Evolutionary conservation across 2,329 filamentous ascomycete genomes (phyloP), one percentile per base, ranked within the genome.

Genomic region (Cryphonectria parasitica): DNA sequence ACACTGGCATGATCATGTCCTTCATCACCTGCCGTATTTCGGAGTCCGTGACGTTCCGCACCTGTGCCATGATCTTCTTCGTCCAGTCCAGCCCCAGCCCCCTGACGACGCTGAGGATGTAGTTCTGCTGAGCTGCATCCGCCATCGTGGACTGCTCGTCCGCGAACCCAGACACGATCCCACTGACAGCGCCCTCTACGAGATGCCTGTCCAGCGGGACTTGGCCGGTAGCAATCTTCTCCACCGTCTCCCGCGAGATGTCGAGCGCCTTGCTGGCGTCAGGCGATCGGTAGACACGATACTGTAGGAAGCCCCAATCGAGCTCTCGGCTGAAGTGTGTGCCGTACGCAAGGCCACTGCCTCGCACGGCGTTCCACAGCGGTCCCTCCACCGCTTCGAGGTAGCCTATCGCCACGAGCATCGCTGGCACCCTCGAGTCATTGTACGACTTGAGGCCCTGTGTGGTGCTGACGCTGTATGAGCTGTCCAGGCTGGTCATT

Each of bases 301-400:
- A 97, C 72, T 93, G 91, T 66, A 98, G 83, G 65, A 92, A 89
- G 2, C 95, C 96, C 1, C 89, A 90, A 77, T 96, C 93, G 39
- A 93, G 83, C 77, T 93, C 92, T 62, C 92, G 90, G 61, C 87
- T 87, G 77, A 98, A 97, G 76, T 88, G 89, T 0, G 92, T 91
- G 67, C 95, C 95, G 78, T 99, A 99, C 0, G 96, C 96, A 67
- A 98, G 90, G 61, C 96, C 96, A 60, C 93, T 96, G 69, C 96
- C 96, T 63, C 96, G 93, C 64, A 98, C 92, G 0, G 94, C 93
- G 73, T 92, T 92, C 95, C 96, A 98, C 43, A 99, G 88, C 0
- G 96, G 96, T 0, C 96, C 96, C 80, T 99, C 96, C 25, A 97
- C 92, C 0, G 94, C 91, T 78, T 98, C 95, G 72, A 99, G 91